phyloP scores from a whole-genome alignment of 371 early-diverging fungal genomes.

The Actinomortierella ambigua region DNA sequence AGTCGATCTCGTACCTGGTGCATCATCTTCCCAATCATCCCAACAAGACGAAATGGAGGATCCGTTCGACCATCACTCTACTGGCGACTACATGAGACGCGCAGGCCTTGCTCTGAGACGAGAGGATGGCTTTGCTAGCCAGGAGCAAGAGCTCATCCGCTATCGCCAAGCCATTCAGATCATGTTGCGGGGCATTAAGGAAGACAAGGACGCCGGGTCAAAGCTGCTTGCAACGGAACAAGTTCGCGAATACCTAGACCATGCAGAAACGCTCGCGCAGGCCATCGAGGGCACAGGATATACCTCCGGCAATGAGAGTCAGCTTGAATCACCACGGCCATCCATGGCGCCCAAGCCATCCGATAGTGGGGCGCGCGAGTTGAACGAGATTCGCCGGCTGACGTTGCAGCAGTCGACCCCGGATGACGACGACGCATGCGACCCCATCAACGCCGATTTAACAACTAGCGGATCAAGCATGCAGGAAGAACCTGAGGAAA shows the following conservation, averaged over 20 bases:
- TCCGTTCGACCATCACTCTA: constrained; percentile 18
- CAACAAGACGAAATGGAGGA: constrained; percentile 17
- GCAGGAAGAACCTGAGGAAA: not conserved
- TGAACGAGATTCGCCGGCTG: constrained; percentile 29
- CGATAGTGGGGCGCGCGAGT: constrained; percentile 13
- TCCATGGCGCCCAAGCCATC: constrained; percentile 12
- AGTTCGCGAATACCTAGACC: constrained; percentile 53
- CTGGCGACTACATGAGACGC: constrained; percentile 49
- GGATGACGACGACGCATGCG: constrained; percentile 13
- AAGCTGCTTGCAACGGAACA: constrained; percentile 56
- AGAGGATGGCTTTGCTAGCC: constrained; percentile 25
- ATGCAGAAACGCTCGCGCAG: constrained; percentile 50
- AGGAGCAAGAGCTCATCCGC: constrained; percentile 48
- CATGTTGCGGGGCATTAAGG: constrained; percentile 65
- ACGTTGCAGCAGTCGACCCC: constrained; percentile 39
- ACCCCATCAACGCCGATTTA: not conserved
- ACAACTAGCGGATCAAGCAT: not conserved
- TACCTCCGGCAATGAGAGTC: constrained; percentile 17
- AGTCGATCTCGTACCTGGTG: constrained; percentile 49
- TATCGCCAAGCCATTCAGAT: constrained; percentile 68
- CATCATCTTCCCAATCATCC: constrained; percentile 6
- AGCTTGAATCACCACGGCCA: constrained; percentile 26
- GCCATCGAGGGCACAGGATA: constrained; percentile 5
- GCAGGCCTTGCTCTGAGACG: constrained; percentile 39
- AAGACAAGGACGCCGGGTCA: constrained; percentile 57